Percentiles rank a stretch among this genome's conserved stretches.
Evolutionary conservation across 345 rosid genomes (phyloP).

Genomic region (Anacardium occidentale): DNA sequence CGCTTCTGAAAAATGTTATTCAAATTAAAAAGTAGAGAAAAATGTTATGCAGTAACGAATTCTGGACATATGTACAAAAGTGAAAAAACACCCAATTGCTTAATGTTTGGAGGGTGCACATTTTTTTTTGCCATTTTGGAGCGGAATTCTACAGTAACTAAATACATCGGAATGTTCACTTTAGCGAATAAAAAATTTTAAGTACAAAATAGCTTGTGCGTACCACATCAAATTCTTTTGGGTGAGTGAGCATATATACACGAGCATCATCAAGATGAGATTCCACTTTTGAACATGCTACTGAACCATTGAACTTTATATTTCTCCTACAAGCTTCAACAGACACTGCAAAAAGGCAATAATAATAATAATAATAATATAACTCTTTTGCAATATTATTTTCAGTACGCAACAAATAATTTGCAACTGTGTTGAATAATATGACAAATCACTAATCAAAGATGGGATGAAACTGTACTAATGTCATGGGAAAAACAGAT

Average conservation of each 20-base stretch:
- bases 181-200: not conserved
- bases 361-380: not conserved
- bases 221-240: constrained; percentile 97
- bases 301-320: constrained; percentile 86
- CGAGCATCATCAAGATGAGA: constrained; percentile 96
- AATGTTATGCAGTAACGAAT: not conserved
- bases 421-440: constrained; percentile 6
- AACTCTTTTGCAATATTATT: not conserved
- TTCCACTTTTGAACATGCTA: constrained; percentile 85
- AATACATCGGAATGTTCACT: constrained; percentile 3
- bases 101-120: constrained; percentile 7
- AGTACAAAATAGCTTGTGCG: not conserved
- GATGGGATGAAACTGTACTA: not conserved
- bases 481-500: not conserved
- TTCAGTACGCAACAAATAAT: not conserved
- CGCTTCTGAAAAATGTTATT: not conserved
- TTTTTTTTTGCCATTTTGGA: not conserved
- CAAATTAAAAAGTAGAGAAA: not conserved
- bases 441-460: not conserved
- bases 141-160: not conserved
- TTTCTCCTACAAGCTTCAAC: constrained; percentile 94
- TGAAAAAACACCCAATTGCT: not conserved
- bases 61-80: not conserved
- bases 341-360: constrained; percentile 46
- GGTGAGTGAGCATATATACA: constrained; percentile 89